phyloP scores from a whole-genome alignment of 1,284 basidiomycete genomes.

The Tylopilus orsonianus region DNA sequence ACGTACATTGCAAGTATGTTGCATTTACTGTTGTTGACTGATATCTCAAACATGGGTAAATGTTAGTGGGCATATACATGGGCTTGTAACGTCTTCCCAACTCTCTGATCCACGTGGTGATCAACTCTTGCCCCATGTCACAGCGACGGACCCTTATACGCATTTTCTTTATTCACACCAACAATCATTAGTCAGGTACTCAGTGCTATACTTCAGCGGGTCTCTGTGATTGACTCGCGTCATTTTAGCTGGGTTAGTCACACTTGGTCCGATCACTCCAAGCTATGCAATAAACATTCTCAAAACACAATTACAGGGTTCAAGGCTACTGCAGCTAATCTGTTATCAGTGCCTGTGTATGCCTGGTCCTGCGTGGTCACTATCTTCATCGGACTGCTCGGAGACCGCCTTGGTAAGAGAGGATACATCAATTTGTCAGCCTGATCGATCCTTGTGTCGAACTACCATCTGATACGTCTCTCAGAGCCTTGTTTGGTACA shows the following conservation, averaged over 20 bases:
- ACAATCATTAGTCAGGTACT: slow-evolving; percentile 50
- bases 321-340: slow-evolving; percentile 50
- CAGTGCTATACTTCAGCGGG: neutral
- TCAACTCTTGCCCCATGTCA: slow-evolving; percentile 2
- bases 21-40: neutral
- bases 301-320: slow-evolving; percentile 37
- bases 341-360: slow-evolving; percentile 54
- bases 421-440: slow-evolving; percentile 49
- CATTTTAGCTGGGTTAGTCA: slow-evolving; percentile 21
- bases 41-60: too few relatives aligned
- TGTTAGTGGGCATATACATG: slow-evolving; percentile 47
- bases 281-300: neutral
- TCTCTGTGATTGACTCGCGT: neutral
- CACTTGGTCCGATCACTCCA: neutral
- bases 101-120: neutral
- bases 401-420: slow-evolving; percentile 46
- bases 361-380: slow-evolving; percentile 52
- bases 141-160: slow-evolving; percentile 52
- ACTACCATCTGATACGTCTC: slow-evolving; percentile 6
- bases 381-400: slow-evolving; percentile 45
- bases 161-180: slow-evolving; percentile 56
- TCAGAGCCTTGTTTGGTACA: slow-evolving; percentile 37
- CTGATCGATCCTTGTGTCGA: slow-evolving; percentile 3
- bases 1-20: slow-evolving; percentile 47
- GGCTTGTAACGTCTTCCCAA: slow-evolving; percentile 37